phyloP scores from a whole-genome alignment of 1,284 basidiomycete genomes.

The Vanrija sp. region DNA sequence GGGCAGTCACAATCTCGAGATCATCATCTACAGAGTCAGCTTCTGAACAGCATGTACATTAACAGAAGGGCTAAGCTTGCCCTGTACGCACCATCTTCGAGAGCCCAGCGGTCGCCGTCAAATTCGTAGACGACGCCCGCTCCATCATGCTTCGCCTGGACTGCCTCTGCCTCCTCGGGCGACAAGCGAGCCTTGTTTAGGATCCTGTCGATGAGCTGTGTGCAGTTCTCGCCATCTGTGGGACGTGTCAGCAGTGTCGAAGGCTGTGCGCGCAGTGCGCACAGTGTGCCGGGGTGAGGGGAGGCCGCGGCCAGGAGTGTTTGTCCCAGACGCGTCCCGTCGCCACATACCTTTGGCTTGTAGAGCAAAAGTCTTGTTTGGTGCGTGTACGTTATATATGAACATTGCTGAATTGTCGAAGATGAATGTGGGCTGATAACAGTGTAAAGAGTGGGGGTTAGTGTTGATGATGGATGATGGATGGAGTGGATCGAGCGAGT shows the following conservation, averaged over 20 bases:
- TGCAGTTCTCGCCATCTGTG: conserved; percentile 35
- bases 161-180: conserved; percentile 7
- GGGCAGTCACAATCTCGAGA: conserved; percentile 45
- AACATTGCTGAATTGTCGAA: conserved; percentile 23
- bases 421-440: neutral
- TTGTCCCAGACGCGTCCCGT: too few species aligned
- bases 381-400: conserved; percentile 48
- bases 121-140: conserved; percentile 45
- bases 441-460: too few species aligned
- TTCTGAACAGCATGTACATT: neutral
- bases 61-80: too few species aligned
- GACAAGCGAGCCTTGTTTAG: conserved; percentile 26
- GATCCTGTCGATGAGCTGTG: conserved; percentile 33
- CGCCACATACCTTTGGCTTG: conserved; percentile 10
- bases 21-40: conserved; percentile 42
- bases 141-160: conserved; percentile 27
- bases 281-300: neutral
- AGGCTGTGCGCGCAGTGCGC: neutral
- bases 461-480: too few species aligned
- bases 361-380: conserved; percentile 31
- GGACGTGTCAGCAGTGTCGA: conserved; percentile 1
- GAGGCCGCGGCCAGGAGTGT: neutral
- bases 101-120: conserved; percentile 40
- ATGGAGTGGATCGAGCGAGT: too few species aligned
- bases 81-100: conserved; percentile 46